Percentiles rank a stretch among this genome's conserved stretches.
phyloP scores from a whole-genome alignment of 1,139 yeast genomes.

The Barnettozyma hawaiiensis region DNA sequence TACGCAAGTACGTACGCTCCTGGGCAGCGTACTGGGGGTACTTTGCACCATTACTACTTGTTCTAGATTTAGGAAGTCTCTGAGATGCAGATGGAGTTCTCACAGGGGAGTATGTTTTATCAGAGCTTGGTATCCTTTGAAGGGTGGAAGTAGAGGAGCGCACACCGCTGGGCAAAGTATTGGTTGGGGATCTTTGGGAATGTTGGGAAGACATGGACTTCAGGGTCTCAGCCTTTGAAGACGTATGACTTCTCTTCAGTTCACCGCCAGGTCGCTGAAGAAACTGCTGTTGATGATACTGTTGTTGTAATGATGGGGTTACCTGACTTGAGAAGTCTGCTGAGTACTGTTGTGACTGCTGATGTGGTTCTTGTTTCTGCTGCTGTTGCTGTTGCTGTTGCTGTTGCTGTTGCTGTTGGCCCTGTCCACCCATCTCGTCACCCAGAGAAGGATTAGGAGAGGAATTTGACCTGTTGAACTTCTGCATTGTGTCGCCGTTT shows the following conservation, averaged over 20 bases:
- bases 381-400: conserved; percentile 3
- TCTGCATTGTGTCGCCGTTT: conserved; percentile 5
- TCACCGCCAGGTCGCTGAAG: conserved; percentile 6
- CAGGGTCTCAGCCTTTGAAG: conserved; percentile 8
- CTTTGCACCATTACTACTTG: conserved; percentile 19
- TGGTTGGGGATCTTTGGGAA: conserved; percentile 21
- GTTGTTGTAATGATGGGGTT: background rate
- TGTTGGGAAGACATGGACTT: conserved; percentile 6
- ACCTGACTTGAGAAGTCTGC: background rate
- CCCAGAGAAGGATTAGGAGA: conserved; percentile 13
- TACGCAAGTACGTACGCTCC: conserved; percentile 62
- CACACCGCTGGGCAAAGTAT: conserved; percentile 11
- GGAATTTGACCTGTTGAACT: conserved; percentile 15
- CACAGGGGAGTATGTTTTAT: conserved; percentile 20
- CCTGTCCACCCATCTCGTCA: conserved; percentile 1
- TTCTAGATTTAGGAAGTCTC: conserved; percentile 18
- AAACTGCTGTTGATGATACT: conserved; percentile 5
- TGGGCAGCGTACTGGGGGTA: conserved; percentile 37
- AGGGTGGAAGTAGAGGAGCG: conserved; percentile 18
- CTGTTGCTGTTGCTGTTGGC: background rate
- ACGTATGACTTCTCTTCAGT: conserved; percentile 9
- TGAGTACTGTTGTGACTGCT: background rate
- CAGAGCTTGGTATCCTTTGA: conserved; percentile 18
- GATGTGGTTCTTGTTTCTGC: background rate
- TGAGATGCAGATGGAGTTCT: conserved; percentile 23